Evolutionary conservation across 2,329 filamentous ascomycete genomes (phyloP).

Genomic region (Aspergillus sp.): DNA sequence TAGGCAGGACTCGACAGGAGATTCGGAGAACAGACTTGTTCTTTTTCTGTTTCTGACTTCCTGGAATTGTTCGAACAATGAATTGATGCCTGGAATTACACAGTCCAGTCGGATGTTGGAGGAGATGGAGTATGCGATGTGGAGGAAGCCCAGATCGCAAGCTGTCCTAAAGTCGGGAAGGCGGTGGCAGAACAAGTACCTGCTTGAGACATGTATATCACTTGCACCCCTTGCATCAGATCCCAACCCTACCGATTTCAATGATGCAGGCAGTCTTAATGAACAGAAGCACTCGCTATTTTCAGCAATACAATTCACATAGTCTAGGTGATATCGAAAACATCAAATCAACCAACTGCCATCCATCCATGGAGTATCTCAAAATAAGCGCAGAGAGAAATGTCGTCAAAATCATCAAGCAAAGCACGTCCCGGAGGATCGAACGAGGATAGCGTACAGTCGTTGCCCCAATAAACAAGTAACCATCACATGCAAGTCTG

Average conservation of each 20-base stretch:
- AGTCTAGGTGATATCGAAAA: neutral
- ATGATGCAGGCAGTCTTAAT: neutral
- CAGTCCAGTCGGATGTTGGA: neutral
- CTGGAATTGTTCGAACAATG: neutral
- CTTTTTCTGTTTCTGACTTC: too few relatives aligned
- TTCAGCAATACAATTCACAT: neutral
- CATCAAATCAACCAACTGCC: neutral
- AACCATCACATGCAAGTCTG: conserved; percentile 8
- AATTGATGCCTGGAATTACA: neutral
- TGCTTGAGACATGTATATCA: neutral
- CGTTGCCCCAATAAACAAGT: conserved; percentile 6
- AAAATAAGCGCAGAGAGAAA: neutral
- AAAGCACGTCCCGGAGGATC: conserved; percentile 4
- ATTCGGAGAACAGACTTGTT: too few relatives aligned
- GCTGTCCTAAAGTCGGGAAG: conserved; percentile 23
- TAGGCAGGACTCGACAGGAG: too few relatives aligned
- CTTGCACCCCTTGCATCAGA: neutral
- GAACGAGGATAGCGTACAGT: conserved; percentile 11
- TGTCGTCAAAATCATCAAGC: conserved; percentile 19
- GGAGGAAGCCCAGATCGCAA: conserved; percentile 12
- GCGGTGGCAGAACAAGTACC: conserved; percentile 23
- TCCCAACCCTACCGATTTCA: conserved; percentile 1
- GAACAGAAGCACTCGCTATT: neutral
- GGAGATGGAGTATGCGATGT: neutral
- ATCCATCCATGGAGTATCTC: neutral